Conservation (phyloP, 495 filamentous ascomycete species). For the Halenospora varia region DNA sequence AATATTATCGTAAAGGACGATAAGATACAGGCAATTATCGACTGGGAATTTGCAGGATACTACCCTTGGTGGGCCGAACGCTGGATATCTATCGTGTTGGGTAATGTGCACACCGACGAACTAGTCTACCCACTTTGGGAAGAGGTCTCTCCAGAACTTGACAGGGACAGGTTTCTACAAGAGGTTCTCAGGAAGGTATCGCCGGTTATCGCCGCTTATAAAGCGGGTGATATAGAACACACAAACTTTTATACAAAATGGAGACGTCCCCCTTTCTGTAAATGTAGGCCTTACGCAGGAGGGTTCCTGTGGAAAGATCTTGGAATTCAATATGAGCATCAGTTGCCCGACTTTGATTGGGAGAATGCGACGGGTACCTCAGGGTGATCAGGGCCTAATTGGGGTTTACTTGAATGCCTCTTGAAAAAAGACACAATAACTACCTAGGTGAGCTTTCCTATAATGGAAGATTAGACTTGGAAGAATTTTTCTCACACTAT, state of each 20-base stretch:
- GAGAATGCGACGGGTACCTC: too few species aligned
- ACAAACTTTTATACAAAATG: neutral
- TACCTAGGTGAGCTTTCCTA: too few species aligned
- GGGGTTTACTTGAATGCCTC: too few species aligned
- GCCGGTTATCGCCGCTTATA: neutral
- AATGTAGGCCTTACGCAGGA: slow-evolving; percentile 1
- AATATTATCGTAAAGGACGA: slow-evolving; percentile 29
- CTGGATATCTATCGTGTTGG: neutral
- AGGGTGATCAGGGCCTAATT: too few species aligned
- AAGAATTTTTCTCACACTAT: too few species aligned
- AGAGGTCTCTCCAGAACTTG: neutral
- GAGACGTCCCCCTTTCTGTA: neutral
- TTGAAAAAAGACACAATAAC: too few species aligned
- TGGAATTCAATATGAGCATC: neutral
- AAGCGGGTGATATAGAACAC: neutral
- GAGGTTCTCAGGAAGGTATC: neutral
- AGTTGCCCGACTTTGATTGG: neutral
- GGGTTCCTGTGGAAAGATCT: neutral
- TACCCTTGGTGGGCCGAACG: slow-evolving; percentile 9
- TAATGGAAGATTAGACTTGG: too few species aligned
- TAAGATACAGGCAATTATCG: slow-evolving; percentile 32
- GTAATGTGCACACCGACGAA: neutral
- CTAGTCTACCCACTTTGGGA: neutral
- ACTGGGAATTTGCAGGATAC: slow-evolving; percentile 12
- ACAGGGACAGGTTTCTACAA: neutral